Conservation (phyloP, 2,329 filamentous ascomycete species). For the Dactylellina drechsleri region DNA sequence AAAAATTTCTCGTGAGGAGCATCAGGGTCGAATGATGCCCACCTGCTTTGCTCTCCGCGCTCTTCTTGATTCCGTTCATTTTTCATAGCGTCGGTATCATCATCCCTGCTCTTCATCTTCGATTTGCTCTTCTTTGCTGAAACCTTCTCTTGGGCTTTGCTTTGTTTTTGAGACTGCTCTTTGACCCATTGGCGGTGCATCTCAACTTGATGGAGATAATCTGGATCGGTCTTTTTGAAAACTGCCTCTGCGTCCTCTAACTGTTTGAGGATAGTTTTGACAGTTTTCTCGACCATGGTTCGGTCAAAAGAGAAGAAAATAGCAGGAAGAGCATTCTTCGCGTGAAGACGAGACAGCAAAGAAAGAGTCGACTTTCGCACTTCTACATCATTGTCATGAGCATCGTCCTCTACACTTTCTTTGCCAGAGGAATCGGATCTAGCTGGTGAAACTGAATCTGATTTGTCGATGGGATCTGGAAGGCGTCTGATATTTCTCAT, state of each 20-base stretch:
- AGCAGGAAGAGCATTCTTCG: constrained; percentile 74
- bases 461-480: constrained; percentile 40
- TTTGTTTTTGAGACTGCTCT: constrained; percentile 60
- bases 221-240: constrained; percentile 69
- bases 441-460: background rate
- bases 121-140: constrained; percentile 61
- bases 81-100: constrained; percentile 67
- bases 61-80: constrained; percentile 62
- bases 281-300: constrained; percentile 68
- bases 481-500: background rate
- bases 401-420: constrained; percentile 53
- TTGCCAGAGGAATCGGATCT: background rate
- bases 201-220: constrained; percentile 71
- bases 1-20: constrained; percentile 72
- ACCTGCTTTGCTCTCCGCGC: constrained; percentile 66
- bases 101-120: constrained; percentile 63
- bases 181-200: constrained; percentile 65
- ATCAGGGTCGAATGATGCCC: constrained; percentile 75
- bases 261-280: constrained; percentile 64
- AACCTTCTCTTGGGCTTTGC: constrained; percentile 50
- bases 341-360: constrained; percentile 70
- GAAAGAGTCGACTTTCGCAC: constrained; percentile 65
- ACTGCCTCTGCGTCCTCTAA: constrained; percentile 68
- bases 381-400: constrained; percentile 60
- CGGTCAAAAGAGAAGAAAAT: constrained; percentile 83